Evolutionary conservation across 2,329 filamentous ascomycete species (phyloP), one percentile per base, ranked within the genome.

Genomic region (Diaporthe vexans): DNA sequence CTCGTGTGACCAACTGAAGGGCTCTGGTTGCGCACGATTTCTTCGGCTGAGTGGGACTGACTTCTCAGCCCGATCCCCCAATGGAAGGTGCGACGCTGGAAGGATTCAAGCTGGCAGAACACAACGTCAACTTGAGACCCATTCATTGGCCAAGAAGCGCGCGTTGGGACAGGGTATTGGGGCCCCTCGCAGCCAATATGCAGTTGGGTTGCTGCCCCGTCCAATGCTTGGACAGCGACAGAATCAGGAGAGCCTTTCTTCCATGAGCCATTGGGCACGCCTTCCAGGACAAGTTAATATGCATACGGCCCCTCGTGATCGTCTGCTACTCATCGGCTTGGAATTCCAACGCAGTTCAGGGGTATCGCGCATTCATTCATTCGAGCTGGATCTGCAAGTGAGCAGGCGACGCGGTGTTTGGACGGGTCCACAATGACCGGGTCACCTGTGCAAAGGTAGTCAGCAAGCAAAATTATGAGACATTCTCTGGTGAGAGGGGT

Each of bases 101-200:
- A 46, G 67, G 67, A 57, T 57, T 26, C 43, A 21, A 67, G 21
- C 43, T 13, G 61, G 26, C 26, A 35, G 29, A 11, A 67, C 40
- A 67, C 43, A 24, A 21, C 61, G 9, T n/a, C 13, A 7, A 13
- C 35, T 51, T 52, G 15, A n/a, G 21, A 19, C 11, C 7, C 43
- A 9, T 51, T 35, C 29, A 61, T 61, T 71, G 69, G 56, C 29
- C 40, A 24, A 37, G 40, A 59, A 71, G 68, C 68, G 54, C 40
- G 35, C 10, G 68, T 59, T 59, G 68, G 68, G 17, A 51, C 52
- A 48, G 26, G 51, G 54, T 46, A 17, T 58, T 24, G 11, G 54
- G 5, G 9, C 29, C 33, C 15, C 11, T 40, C 29, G 56, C 69
- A 71, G 69, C 69, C 69, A 71, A 71, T 56, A 71, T 52, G 69